Evolutionary conservation across 1,284 basidiomycete species (phyloP).

Genomic region (Ustilago trichophora): DNA sequence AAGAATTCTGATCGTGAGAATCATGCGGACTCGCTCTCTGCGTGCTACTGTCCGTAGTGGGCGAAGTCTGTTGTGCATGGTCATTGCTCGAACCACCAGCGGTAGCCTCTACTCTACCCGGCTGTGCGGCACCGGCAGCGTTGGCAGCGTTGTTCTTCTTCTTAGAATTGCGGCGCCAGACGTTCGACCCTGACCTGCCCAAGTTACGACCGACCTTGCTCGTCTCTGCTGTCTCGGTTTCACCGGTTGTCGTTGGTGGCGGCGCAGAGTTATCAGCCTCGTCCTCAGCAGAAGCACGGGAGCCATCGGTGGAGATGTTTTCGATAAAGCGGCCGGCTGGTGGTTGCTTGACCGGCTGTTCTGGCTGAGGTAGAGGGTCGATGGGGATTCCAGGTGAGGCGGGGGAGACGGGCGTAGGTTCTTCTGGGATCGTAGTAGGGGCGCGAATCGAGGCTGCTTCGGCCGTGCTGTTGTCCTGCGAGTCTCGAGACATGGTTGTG

Average conservation of each 20-base stretch:
- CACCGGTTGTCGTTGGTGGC: background rate
- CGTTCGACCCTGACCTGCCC: background rate
- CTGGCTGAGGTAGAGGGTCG: background rate
- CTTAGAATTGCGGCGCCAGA: constrained; percentile 12
- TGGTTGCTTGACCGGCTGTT: background rate
- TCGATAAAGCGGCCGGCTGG: constrained; percentile 37
- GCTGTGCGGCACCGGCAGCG: background rate
- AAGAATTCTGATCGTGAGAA: constrained; percentile 11
- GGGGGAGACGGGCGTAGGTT: constrained; percentile 22
- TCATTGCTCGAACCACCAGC: background rate
- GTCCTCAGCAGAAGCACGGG: constrained; percentile 34
- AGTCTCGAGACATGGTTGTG: constrained; percentile 7
- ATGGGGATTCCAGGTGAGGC: constrained; percentile 9
- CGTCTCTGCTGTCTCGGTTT: constrained; percentile 16
- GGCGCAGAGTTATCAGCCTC: background rate
- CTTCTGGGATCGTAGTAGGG: constrained; percentile 33
- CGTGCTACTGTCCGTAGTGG: constrained; percentile 18
- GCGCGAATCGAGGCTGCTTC: constrained; percentile 15
- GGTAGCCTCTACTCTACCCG: background rate
- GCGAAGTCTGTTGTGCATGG: constrained; percentile 1
- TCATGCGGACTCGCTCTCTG: constrained; percentile 19
- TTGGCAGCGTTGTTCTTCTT: background rate
- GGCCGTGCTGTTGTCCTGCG: background rate
- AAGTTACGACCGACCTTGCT: background rate
- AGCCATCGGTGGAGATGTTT: constrained; percentile 36